These are phyloP conservation scores for Saprolegnia diclina DNA, from an alignment of 352 stramenopile species.

Conservation along the genomic window DNA sequence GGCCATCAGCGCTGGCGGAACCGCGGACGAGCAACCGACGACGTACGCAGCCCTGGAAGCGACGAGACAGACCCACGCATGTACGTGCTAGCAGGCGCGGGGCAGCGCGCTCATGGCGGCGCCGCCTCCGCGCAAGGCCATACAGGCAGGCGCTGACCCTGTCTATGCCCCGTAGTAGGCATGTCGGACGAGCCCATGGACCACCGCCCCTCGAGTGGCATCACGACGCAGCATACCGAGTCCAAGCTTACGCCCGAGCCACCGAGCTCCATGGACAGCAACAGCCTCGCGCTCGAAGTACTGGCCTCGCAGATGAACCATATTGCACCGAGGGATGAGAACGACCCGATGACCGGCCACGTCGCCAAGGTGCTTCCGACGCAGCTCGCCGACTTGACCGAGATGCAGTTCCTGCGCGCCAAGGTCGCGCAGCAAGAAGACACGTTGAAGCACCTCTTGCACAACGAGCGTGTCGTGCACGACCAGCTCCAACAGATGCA, in stretches of 20 bases:
- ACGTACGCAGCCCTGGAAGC: neutral
- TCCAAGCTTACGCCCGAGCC: neutral
- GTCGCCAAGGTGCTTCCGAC: neutral
- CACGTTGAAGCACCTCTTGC: conserved; percentile 25
- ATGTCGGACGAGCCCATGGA: neutral
- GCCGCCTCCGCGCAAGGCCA: neutral
- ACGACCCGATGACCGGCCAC: conserved; percentile 22
- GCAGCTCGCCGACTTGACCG: neutral
- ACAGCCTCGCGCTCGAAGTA: conserved; percentile 18
- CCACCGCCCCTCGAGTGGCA: neutral
- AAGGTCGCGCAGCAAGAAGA: conserved; percentile 29
- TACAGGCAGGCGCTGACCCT: neutral
- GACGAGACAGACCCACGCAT: neutral
- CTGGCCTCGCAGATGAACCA: conserved; percentile 26
- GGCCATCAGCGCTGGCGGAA: neutral
- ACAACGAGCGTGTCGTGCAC: conserved; percentile 24
- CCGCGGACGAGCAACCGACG: neutral
- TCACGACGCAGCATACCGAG: neutral
- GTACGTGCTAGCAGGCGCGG: neutral
- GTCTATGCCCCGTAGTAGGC: neutral
- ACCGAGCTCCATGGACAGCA: neutral
- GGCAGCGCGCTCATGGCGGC: neutral
- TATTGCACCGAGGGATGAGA: conserved; percentile 17
- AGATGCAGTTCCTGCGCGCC: conserved; percentile 25
- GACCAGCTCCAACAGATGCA: conserved; percentile 25